Evolutionary conservation across 2,329 filamentous ascomycete species (phyloP).

Genomic region (Coleophoma crateriformis): DNA sequence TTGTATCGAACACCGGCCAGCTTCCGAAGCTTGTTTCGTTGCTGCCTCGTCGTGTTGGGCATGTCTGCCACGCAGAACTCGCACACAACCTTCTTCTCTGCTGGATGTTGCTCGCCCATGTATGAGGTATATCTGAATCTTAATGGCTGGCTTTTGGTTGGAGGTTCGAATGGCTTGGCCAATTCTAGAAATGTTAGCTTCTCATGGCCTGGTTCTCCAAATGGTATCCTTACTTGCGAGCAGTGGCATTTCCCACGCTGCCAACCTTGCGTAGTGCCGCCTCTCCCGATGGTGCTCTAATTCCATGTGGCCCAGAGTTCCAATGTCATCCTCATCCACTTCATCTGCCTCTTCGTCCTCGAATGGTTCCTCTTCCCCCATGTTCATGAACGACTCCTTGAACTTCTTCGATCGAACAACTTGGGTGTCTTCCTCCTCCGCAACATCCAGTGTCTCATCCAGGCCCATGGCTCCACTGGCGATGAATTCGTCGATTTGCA

Average conservation of each 20-base stretch:
- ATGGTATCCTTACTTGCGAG: constrained; percentile 64
- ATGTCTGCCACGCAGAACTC: constrained; percentile 78
- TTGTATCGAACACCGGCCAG: constrained; percentile 83
- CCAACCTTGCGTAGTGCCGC: constrained; percentile 79
- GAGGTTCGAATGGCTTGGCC: constrained; percentile 73
- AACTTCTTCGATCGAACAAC: constrained; percentile 10
- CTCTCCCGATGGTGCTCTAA: constrained; percentile 84
- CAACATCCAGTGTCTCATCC: neutral
- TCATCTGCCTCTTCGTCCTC: constrained; percentile 31
- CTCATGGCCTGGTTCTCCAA: neutral
- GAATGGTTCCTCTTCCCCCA: constrained; percentile 22
- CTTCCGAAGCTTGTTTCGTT: constrained; percentile 80
- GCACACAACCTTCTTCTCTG: constrained; percentile 88
- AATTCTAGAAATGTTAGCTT: constrained; percentile 52
- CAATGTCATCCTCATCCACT: constrained; percentile 79
- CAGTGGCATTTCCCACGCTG: constrained; percentile 94
- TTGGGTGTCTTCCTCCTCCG: neutral
- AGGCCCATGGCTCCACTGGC: neutral
- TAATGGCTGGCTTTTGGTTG: constrained; percentile 63
- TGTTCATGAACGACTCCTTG: constrained; percentile 27
- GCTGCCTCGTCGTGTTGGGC: constrained; percentile 55
- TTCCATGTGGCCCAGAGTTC: constrained; percentile 76
- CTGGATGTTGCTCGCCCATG: constrained; percentile 89
- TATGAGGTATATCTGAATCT: constrained; percentile 97
- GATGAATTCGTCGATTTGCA: constrained; percentile 4